Evolutionary conservation across 1,284 basidiomycete species (phyloP).

Genomic region (Tilletia caries): DNA sequence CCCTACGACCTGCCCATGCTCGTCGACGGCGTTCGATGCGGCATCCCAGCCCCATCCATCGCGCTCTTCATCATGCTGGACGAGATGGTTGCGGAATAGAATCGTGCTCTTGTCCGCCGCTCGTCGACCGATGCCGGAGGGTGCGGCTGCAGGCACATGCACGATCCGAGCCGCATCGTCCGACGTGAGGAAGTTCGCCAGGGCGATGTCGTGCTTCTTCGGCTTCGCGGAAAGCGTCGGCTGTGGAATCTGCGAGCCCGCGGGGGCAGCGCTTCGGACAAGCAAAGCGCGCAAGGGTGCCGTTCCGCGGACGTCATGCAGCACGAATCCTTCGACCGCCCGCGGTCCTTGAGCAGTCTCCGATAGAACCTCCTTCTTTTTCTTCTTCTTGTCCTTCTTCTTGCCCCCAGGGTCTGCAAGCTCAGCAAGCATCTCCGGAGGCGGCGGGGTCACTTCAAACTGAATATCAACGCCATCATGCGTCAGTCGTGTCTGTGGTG

Average conservation of each 20-base stretch:
- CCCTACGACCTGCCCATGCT: slow-evolving; percentile 23
- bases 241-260: neutral
- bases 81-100: slow-evolving; percentile 51
- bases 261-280: slow-evolving; percentile 17
- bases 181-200: slow-evolving; percentile 22
- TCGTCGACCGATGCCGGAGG: slow-evolving; percentile 43
- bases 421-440: neutral
- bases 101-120: slow-evolving; percentile 46
- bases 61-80: slow-evolving; percentile 43
- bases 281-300: slow-evolving; percentile 35
- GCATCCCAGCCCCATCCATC: slow-evolving; percentile 53
- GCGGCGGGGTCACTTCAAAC: neutral
- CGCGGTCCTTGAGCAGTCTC: slow-evolving; percentile 5
- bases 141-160: slow-evolving; percentile 34
- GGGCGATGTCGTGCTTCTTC: slow-evolving; percentile 25
- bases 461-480: neutral
- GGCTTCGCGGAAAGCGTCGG: neutral
- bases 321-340: slow-evolving; percentile 43
- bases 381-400: slow-evolving; percentile 1
- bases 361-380: neutral
- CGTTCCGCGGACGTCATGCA: slow-evolving; percentile 33
- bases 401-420: neutral
- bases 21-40: slow-evolving; percentile 25
- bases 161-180: slow-evolving; percentile 12
- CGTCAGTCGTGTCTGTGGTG: slow-evolving; percentile 29